phyloP scores from a whole-genome alignment of 1,284 basidiomycete genomes.

The Rhizoctonia solani region DNA sequence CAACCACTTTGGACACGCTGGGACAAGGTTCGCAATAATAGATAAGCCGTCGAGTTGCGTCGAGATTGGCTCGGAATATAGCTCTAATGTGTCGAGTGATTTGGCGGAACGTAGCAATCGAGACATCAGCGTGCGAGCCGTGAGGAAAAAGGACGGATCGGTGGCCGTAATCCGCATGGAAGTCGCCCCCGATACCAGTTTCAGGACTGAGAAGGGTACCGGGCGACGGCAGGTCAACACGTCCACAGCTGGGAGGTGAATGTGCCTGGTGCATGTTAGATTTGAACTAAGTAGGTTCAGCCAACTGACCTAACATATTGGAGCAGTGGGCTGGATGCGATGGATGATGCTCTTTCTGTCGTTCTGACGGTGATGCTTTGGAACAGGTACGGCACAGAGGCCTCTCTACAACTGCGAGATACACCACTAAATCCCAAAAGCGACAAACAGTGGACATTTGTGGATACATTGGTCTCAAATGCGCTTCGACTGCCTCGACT shows the following conservation, averaged over 20 bases:
- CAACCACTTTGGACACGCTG: slow-evolving; percentile 5
- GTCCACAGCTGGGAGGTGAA: slow-evolving; percentile 13
- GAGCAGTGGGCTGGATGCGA: not conserved
- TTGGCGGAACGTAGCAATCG: not conserved
- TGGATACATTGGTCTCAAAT: not conserved
- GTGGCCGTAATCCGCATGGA: slow-evolving; percentile 12
- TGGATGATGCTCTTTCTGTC: not conserved
- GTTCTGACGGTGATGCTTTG: slow-evolving; percentile 12
- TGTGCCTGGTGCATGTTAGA: not conserved
- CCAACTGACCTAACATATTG: not conserved
- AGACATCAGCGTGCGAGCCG: not conserved
- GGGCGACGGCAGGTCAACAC: slow-evolving; percentile 13
- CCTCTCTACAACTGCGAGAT: not conserved
- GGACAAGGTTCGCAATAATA: slow-evolving; percentile 6
- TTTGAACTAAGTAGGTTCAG: not conserved
- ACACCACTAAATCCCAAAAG: slow-evolving; percentile 3
- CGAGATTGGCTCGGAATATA: slow-evolving; percentile 3
- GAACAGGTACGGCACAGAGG: slow-evolving; percentile 5
- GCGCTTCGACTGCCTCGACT: not conserved
- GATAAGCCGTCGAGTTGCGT: not conserved
- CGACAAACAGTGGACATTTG: not conserved
- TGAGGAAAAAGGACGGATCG: not conserved
- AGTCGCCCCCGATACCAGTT: not conserved
- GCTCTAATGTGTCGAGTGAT: not conserved
- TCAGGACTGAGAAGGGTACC: not conserved